A percentile compares a stretch with the other conserved stretches of the same genome.
Conservation (phyloP, 805 yeast species). For the Lipomyces spencermartinsiae region DNA sequence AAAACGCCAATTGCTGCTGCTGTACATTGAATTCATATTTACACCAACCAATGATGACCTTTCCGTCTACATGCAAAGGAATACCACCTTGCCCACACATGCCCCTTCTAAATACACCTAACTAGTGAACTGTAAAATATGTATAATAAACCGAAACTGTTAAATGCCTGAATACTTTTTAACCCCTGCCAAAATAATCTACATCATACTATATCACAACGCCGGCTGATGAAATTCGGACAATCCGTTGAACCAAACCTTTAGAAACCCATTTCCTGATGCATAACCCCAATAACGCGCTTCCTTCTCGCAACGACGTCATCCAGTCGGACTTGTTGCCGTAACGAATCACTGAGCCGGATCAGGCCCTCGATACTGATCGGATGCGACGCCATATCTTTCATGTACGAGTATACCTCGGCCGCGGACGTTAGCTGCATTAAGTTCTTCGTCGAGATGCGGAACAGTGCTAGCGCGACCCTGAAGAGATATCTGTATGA, state of each 20-base stretch:
- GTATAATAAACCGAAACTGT: background rate
- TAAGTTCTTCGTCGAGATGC: constrained; percentile 41
- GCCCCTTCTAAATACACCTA: background rate
- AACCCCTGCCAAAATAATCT: background rate
- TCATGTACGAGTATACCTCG: constrained; percentile 46
- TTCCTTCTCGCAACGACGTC: constrained; percentile 40
- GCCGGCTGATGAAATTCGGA: background rate
- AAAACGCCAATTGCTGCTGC: constrained; percentile 12
- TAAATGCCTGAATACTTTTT: background rate
- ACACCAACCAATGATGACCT: too few relatives aligned
- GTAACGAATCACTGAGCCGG: constrained; percentile 40
- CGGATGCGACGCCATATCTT: constrained; percentile 43
- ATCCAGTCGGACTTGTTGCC: constrained; percentile 35
- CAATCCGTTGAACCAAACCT: background rate
- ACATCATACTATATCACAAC: background rate
- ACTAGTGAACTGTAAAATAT: background rate
- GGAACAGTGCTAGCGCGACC: constrained; percentile 46
- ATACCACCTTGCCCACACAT: background rate
- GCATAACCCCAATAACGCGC: constrained; percentile 33
- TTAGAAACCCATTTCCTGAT: constrained; percentile 42
- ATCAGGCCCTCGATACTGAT: constrained; percentile 43
- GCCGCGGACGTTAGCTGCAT: constrained; percentile 41
- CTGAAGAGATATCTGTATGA: constrained; percentile 41
- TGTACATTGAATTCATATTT: background rate
- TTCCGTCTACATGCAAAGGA: background rate